phyloP scores from a whole-genome alignment of 2,329 filamentous ascomycete genomes.

The Trichophyton mentagrophytes region DNA sequence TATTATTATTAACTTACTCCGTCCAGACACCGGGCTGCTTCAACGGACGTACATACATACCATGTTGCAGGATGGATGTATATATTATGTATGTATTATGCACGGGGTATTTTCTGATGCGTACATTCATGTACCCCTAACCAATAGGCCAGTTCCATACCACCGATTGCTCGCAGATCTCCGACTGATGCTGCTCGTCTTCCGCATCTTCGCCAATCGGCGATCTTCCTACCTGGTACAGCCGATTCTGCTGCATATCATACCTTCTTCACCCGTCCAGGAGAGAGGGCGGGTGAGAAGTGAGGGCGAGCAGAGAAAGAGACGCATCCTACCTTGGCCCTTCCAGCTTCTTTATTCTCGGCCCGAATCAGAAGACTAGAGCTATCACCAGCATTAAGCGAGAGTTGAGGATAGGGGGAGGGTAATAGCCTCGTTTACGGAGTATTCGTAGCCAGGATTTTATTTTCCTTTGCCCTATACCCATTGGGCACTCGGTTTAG shows the following conservation, averaged over 20 bases:
- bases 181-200: not conserved
- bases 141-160: not conserved
- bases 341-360: not conserved
- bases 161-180: not conserved
- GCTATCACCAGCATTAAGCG: not conserved
- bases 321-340: not conserved
- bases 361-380: not conserved
- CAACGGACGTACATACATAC: not conserved
- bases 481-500: not conserved
- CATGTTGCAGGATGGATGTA: not conserved
- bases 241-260: not conserved
- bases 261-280: not conserved
- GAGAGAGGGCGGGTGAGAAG: no score
- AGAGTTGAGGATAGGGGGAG: not conserved
- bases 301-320: not conserved
- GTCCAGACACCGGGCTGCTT: not conserved
- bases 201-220: constrained; percentile 1
- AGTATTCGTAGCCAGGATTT: no score
- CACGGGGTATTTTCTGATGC: not conserved
- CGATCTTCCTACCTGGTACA: constrained; percentile 1
- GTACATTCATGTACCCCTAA: not conserved
- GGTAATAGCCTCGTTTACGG: not conserved
- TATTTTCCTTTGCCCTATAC: not conserved
- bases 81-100: not conserved
- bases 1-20: not conserved